These are phyloP conservation scores for Skeletonema costatum DNA, from an alignment of 108 stramenopile genomes.

Conservation along the genomic window DNA sequence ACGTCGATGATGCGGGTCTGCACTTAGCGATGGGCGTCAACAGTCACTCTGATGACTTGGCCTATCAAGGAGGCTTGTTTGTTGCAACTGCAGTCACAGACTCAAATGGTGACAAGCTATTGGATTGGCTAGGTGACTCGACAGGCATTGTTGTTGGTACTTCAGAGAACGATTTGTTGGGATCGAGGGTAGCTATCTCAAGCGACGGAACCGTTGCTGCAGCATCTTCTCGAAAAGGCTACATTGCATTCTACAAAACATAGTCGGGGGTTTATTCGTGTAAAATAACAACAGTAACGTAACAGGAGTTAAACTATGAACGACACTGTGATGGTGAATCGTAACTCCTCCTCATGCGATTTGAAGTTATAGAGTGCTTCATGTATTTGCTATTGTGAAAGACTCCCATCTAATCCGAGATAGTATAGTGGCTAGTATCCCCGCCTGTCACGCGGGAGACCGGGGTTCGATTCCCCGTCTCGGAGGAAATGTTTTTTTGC, in stretches of 20 bases:
- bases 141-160: constrained; percentile 6
- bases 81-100: background rate
- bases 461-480: no score
- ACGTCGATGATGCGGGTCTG: constrained; percentile 1
- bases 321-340: no score
- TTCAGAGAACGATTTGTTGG: constrained; percentile 13
- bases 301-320: no score
- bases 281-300: no score
- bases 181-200: constrained; percentile 14
- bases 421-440: no score
- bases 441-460: no score
- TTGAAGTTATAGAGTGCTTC: no score
- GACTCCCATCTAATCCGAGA: no score
- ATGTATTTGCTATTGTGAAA: no score
- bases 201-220: constrained; percentile 20
- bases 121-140: background rate
- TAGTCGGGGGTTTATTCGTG: background rate
- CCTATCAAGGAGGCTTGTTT: constrained; percentile 3
- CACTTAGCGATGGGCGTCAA: constrained; percentile 16
- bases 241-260: constrained; percentile 23
- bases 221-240: constrained; percentile 24
- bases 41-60: background rate
- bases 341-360: no score
- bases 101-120: background rate
- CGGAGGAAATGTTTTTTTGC: no score